Evolutionary conservation across 176 grass and related monocot genomes (phyloP), one percentile per base, ranked within the genome.

Genomic region (Zoysia pacifica): DNA sequence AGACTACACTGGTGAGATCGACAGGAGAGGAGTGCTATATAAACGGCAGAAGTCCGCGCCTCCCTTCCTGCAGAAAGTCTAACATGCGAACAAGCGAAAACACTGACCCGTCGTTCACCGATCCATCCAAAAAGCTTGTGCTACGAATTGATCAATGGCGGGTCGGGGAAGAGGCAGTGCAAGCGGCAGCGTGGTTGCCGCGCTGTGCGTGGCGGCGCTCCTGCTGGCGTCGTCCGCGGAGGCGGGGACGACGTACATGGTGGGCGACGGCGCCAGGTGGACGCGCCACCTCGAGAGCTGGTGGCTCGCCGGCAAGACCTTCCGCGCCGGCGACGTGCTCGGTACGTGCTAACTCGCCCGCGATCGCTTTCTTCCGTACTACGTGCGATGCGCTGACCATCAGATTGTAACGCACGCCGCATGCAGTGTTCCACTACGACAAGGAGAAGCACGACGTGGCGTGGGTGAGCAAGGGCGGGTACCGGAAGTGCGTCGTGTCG

Each of bases 371-470:
- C 28, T 28, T 28, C 28, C 28, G 28, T 28, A 9, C 52, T 14
- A 52, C 4, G 50, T 2, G 1, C 4, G 4, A 18, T 15, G 37
- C 19, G 1, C 8, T 9, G 4, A 0, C 1, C 4, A 19, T 0
- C 10, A 7, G 6, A 28, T 28, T 28, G 28, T 28, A 28, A 28
- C 28, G 28, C 0, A 28, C 28, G 28, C 28, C 3, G 4, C 11
- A 0, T 9, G 64, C 79, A 88, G 86, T 88, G 86, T 88, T 88
- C 86, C 79, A 74, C 62, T 88, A 88, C 86, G 56, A 83, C 81
- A 20, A 49, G 14, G 55, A 7, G 69, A 15, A 0, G 2, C 86
- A 88, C 81, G 81, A 88, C 81, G 44, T 88, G 75, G 1, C 51
- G 62, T 54, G 82, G 69, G 19, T 83, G 52, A 77, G 52, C 38